phyloP scores from a whole-genome alignment of 495 filamentous ascomycete genomes.

The Talaromyces liani region DNA sequence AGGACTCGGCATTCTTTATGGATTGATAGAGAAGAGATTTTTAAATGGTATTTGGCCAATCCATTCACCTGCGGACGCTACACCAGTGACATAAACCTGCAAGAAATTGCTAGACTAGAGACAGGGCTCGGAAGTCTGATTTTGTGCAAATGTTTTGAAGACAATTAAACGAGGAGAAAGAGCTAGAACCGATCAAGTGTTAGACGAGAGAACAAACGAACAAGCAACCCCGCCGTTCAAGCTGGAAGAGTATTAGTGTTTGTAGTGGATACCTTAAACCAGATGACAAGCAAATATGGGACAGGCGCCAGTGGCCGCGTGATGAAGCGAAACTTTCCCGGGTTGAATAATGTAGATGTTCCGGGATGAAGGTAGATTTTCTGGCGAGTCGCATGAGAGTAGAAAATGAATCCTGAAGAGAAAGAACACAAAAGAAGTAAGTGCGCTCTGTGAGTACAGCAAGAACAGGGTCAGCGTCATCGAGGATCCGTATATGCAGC shows the following conservation, averaged over 20 bases:
- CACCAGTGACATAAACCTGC: not conserved
- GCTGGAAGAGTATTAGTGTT: not conserved
- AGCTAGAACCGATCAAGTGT: not conserved
- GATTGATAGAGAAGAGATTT: not conserved
- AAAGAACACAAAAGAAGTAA: not conserved
- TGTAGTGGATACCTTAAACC: not conserved
- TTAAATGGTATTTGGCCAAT: not conserved
- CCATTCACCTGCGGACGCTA: not conserved
- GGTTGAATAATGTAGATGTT: too few species aligned
- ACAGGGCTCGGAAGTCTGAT: not conserved
- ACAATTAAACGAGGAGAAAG: not conserved
- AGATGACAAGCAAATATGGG: not conserved
- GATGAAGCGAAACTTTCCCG: not conserved
- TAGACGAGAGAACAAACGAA: not conserved
- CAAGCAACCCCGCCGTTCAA: not conserved
- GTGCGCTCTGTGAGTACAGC: not conserved
- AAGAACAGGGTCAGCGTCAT: not conserved
- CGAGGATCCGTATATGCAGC: not conserved
- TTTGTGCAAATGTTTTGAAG: not conserved
- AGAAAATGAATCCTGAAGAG: not conserved
- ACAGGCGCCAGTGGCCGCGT: not conserved
- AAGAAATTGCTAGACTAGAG: not conserved
- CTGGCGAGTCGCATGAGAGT: not conserved
- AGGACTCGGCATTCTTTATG: not conserved
- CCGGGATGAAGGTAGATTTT: not conserved